Percentiles rank a stretch among this genome's conserved stretches.
Conservation (phyloP, 2,329 filamentous ascomycete genomes). For the Alternaria incomplexa region DNA sequence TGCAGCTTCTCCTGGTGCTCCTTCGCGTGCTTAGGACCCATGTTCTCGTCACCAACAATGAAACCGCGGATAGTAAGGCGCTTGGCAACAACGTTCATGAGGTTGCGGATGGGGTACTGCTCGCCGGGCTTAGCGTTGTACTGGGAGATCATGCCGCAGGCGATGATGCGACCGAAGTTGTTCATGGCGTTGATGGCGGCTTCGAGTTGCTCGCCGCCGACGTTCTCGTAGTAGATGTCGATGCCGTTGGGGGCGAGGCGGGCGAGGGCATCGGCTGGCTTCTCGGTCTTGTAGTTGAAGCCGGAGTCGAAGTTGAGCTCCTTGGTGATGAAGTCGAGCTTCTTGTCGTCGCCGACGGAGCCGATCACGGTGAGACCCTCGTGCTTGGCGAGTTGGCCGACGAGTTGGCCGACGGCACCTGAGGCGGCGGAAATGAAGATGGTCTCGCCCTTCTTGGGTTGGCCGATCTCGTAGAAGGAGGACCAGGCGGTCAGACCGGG, state of each 20-base stretch:
- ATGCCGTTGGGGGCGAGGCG: constrained; percentile 77
- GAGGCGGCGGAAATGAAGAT: constrained; percentile 83
- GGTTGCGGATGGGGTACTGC: constrained; percentile 69
- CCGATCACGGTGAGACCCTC: constrained; percentile 81
- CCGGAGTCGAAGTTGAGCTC: constrained; percentile 74
- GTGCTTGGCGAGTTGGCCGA: constrained; percentile 82
- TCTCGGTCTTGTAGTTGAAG: constrained; percentile 91
- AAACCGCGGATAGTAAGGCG: constrained; percentile 76
- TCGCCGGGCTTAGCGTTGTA: constrained; percentile 71
- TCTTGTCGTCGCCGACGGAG: constrained; percentile 79
- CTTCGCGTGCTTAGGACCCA: constrained; percentile 69
- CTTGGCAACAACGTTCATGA: constrained; percentile 70
- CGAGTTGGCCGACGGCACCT: constrained; percentile 81
- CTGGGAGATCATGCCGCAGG: constrained; percentile 71
- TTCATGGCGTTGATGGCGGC: constrained; percentile 71
- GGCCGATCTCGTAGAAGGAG: constrained; percentile 75
- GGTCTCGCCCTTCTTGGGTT: constrained; percentile 78
- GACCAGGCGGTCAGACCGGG: constrained; percentile 78
- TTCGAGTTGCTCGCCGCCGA: constrained; percentile 76
- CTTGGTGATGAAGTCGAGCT: constrained; percentile 75
- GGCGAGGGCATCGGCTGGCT: constrained; percentile 68
- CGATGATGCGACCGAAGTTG: constrained; percentile 67
- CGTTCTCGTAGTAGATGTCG: constrained; percentile 85
- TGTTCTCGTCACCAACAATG: constrained; percentile 69
- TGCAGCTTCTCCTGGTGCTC: constrained; percentile 79